phyloP scores from a whole-genome alignment of 129 eudicot genomes.

The Escallonia herrerae region DNA sequence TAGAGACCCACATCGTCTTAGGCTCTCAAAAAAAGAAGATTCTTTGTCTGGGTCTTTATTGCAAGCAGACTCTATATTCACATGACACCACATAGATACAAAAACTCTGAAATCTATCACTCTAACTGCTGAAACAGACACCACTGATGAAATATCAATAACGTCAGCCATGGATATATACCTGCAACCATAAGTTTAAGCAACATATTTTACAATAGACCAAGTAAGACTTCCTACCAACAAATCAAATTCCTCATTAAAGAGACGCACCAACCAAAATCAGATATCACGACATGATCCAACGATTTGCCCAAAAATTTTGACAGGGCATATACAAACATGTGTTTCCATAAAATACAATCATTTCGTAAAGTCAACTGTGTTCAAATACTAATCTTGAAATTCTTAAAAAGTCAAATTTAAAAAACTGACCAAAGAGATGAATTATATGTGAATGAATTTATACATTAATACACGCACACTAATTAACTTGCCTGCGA shows the following conservation, averaged over 20 bases:
- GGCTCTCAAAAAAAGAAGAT: constrained; percentile 33
- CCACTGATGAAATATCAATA: constrained; percentile 67
- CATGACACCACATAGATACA: constrained; percentile 63
- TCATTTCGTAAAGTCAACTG: too few relatives aligned
- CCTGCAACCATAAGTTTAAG: constrained; percentile 47
- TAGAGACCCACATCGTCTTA: constrained; percentile 60
- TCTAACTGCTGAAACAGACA: constrained; percentile 41
- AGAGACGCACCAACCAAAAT: too few relatives aligned
- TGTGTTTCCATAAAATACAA: too few relatives aligned
- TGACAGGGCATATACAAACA: too few relatives aligned
- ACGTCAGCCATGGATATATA: constrained; percentile 83
- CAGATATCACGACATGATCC: too few relatives aligned
- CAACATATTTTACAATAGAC: too few relatives aligned
- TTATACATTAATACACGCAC: not conserved
- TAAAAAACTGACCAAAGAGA: too few relatives aligned
- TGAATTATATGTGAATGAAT: not conserved
- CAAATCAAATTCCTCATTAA: too few relatives aligned
- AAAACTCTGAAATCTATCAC: constrained; percentile 67
- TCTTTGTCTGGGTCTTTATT: constrained; percentile 23
- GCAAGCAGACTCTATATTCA: constrained; percentile 42
- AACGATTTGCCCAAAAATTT: too few relatives aligned
- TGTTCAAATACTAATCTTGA: too few relatives aligned
- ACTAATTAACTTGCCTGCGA: constrained; percentile 36
- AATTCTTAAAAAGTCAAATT: too few relatives aligned
- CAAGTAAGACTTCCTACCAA: too few relatives aligned